phyloP scores from a whole-genome alignment of 164 flowering plant genomes.

The Sedum album region DNA sequence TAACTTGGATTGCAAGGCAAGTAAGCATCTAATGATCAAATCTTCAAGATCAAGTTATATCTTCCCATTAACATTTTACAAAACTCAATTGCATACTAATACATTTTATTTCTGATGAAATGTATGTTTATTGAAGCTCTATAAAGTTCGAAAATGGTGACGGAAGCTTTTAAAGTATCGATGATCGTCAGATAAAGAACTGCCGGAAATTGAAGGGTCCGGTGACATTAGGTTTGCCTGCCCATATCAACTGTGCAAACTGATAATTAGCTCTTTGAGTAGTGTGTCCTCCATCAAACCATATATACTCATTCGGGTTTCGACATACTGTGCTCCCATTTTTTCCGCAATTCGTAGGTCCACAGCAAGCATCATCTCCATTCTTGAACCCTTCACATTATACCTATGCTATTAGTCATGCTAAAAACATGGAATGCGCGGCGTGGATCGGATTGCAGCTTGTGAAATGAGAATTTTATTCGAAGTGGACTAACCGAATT shows the following conservation, averaged over 20 bases:
- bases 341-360: constrained; percentile 16
- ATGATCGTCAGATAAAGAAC: constrained; percentile 2
- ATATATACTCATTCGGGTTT: constrained; percentile 17
- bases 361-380: constrained; percentile 21
- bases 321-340: constrained; percentile 11
- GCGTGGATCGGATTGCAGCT: neutral
- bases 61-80: too few relatives aligned
- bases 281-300: constrained; percentile 18
- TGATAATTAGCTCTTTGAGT: constrained; percentile 11
- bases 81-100: too few relatives aligned
- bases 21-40: neutral
- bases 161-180: neutral
- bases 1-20: neutral
- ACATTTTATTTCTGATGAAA: too few relatives aligned
- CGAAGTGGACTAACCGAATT: constrained; percentile 6
- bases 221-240: constrained; percentile 10
- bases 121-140: neutral
- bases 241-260: constrained; percentile 15
- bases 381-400: constrained; percentile 18
- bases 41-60: neutral
- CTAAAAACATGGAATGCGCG: neutral
- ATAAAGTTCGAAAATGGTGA: neutral
- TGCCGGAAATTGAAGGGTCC: constrained; percentile 14
- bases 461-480: neutral
- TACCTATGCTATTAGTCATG: neutral